Evolutionary conservation across 2,329 filamentous ascomycete species (phyloP).

Genomic region (Aspergillus texensis): DNA sequence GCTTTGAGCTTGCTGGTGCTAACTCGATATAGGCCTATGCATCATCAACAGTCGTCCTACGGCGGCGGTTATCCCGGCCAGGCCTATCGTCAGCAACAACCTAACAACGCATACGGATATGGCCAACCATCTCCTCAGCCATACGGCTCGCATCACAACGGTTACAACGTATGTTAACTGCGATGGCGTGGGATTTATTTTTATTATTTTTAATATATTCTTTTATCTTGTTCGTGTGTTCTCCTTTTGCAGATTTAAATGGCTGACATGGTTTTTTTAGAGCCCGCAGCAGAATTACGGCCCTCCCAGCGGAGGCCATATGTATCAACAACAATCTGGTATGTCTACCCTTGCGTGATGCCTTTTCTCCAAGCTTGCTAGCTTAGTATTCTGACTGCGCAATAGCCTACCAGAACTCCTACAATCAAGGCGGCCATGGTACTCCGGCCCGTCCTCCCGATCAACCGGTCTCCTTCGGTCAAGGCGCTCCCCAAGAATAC

Average conservation of each 20-base stretch:
- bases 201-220: background rate
- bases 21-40: slow-evolving; percentile 30
- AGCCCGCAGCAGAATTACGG: slow-evolving; percentile 36
- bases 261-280: slow-evolving; percentile 21
- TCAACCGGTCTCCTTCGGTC: slow-evolving; percentile 72
- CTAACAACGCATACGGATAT: slow-evolving; percentile 45
- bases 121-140: slow-evolving; percentile 47
- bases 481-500: slow-evolving; percentile 78
- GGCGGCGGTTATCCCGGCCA: slow-evolving; percentile 44
- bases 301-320: slow-evolving; percentile 38
- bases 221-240: background rate
- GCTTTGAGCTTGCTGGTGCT: background rate
- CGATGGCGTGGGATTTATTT: slow-evolving; percentile 2
- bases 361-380: background rate
- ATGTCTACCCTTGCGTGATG: slow-evolving; percentile 17
- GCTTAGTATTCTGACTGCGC: slow-evolving; percentile 3
- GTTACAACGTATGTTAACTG: slow-evolving; percentile 40
- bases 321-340: slow-evolving; percentile 47
- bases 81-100: slow-evolving; percentile 45
- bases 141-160: slow-evolving; percentile 33
- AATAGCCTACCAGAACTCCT: slow-evolving; percentile 53
- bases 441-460: slow-evolving; percentile 69
- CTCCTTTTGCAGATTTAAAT: background rate
- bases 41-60: slow-evolving; percentile 34
- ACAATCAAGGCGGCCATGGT: slow-evolving; percentile 54